Conservation (phyloP, 306 rosid species). For the Acacia melanoxylon region DNA sequence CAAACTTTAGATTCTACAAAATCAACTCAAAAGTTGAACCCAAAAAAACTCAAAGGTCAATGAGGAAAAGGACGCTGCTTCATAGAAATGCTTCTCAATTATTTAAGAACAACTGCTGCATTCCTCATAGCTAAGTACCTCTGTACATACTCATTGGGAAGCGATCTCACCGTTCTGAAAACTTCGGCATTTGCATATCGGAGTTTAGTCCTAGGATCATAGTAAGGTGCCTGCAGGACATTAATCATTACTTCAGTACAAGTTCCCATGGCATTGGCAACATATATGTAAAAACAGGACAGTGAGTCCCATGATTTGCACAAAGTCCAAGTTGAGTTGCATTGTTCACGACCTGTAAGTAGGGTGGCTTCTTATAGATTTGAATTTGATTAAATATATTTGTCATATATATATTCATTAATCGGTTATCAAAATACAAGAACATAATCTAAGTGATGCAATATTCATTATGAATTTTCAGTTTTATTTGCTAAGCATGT, state of each 20-base stretch:
- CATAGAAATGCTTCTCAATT: background rate
- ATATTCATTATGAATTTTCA: background rate
- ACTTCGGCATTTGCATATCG: slow-evolving; percentile 80
- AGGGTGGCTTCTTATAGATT: no score
- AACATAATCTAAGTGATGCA: background rate
- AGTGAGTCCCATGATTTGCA: background rate
- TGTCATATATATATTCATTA: background rate
- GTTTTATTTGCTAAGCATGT: background rate
- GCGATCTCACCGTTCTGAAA: slow-evolving; percentile 72
- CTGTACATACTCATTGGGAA: slow-evolving; percentile 86
- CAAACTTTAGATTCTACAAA: background rate
- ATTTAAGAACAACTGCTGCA: slow-evolving; percentile 82
- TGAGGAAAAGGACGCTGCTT: background rate
- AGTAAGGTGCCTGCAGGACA: slow-evolving; percentile 78
- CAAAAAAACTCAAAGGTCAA: background rate
- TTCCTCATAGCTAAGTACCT: slow-evolving; percentile 78
- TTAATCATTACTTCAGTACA: slow-evolving; percentile 2
- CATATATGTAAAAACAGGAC: background rate
- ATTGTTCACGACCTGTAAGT: background rate
- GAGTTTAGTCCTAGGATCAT: slow-evolving; percentile 85
- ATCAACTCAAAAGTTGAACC: background rate
- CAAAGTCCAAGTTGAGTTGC: background rate
- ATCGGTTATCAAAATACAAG: background rate
- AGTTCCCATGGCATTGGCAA: background rate
- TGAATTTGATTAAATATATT: no score